Base-by-base conservation (phyloP, 306 rosid species). In the Prunus armeniaca region DNA sequence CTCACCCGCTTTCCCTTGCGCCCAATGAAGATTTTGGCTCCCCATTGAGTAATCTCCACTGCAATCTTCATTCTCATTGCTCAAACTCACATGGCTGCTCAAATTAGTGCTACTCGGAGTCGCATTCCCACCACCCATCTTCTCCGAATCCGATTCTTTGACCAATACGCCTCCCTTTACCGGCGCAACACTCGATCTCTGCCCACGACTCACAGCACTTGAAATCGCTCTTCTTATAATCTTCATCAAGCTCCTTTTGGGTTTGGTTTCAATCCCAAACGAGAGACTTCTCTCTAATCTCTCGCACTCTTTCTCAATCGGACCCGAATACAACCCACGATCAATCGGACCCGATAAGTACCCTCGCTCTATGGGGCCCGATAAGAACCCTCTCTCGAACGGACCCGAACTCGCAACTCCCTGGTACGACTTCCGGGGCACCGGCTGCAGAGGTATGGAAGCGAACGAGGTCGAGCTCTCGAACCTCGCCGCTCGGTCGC, bases 1-100 rank as follows among this genome's bases (percentile, higher is more conserved):
- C 79, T 94, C 97, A 13, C 97, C 97, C 4, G 90, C 93, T 78
- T 84, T 94, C 47, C 98, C 96, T 75, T 86, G 97, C 30, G 96
- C 93, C 97, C 96, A 90, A n/a, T 91, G 91, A 25, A 88, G 85
- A 73, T 86, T 82, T 80, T 80, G 28, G 45, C 82, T 81, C 11
- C 74, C 88, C 81, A 82, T 73, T 6, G 60, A 81, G 56, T 34
- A 7, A 61, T 77, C 80, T 20, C 74, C 75, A 11, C 14, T 52
- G n/a, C 77, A 84, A 19, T 67, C 83, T 17, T 71, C 84, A 38
- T 78, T 84, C 25, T 8, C 72, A 47, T 49, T 55, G 25, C 64
- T 52, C 47, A 76, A 72, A 32, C 76, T 76, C 67, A 51, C 71
- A 20, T 74, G 84, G 76, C 81, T 73, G 61, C 77, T 82, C 84